These are phyloP conservation scores for Lentinula edodes DNA, from an alignment of 768 basidiomycete genomes.

Conservation along the genomic window DNA sequence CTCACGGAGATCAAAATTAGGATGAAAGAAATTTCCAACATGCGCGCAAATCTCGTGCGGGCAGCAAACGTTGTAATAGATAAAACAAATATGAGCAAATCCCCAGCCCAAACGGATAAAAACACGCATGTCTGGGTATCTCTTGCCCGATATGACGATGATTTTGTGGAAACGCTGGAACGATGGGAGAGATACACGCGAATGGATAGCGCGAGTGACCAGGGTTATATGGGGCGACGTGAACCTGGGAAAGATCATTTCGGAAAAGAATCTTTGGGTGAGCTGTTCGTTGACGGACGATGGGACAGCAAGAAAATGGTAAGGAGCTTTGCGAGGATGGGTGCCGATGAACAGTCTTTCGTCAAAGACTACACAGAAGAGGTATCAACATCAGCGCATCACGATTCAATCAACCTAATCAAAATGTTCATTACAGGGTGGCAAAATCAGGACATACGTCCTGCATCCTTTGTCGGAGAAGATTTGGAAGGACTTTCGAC, in stretches of 20 bases:
- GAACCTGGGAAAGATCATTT: constrained; percentile 27
- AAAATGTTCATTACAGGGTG: constrained; percentile 22
- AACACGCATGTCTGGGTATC: constrained; percentile 60
- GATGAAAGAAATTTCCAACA: constrained; percentile 48
- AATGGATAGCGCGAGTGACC: constrained; percentile 19
- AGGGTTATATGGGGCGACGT: constrained; percentile 29
- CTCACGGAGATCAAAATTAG: constrained; percentile 54
- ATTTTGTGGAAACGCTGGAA: constrained; percentile 57
- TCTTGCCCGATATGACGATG: constrained; percentile 76
- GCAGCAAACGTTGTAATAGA: constrained; percentile 53
- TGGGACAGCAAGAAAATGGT: constrained; percentile 84
- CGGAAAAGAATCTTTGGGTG: constrained; percentile 30
- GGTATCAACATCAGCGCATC: constrained; percentile 16
- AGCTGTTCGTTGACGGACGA: constrained; percentile 43
- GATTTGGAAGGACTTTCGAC: constrained; percentile 35
- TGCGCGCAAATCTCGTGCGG: constrained; percentile 48
- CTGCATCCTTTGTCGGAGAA: constrained; percentile 41
- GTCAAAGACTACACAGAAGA: constrained; percentile 27
- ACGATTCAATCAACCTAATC: constrained; percentile 1
- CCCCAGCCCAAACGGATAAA: constrained; percentile 18
- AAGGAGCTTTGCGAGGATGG: constrained; percentile 63
- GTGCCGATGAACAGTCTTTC: constrained; percentile 26
- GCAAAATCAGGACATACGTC: constrained; percentile 36
- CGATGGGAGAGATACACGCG: constrained; percentile 55
- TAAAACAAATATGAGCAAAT: constrained; percentile 32